These are phyloP conservation scores for Triticum monococcum DNA, from an alignment of 176 grass and related monocot species.

Conservation along the genomic window DNA sequence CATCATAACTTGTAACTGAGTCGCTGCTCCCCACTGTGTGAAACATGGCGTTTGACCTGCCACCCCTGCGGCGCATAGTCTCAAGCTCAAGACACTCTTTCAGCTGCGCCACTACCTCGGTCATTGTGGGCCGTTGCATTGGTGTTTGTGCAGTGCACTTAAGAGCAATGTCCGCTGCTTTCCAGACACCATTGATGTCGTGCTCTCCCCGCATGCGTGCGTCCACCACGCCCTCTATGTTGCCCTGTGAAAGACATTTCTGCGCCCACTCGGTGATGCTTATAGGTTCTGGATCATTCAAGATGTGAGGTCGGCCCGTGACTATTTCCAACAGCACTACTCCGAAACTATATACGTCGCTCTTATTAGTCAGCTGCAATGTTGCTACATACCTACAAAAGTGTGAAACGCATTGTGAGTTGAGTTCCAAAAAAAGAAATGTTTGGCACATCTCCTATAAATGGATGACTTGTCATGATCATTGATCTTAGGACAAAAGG, in stretches of 20 bases:
- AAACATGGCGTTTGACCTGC: too few relatives aligned
- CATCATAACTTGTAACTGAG: too few relatives aligned
- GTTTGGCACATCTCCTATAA: too few relatives aligned
- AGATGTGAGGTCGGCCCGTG: slow-evolving; percentile 29
- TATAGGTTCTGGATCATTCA: background rate
- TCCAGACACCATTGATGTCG: slow-evolving; percentile 53
- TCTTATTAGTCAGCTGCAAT: slow-evolving; percentile 22
- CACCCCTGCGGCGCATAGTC: too few relatives aligned
- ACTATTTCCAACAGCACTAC: slow-evolving; percentile 48
- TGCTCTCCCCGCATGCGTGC: slow-evolving; percentile 12
- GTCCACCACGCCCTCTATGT: slow-evolving; percentile 52
- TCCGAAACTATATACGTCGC: slow-evolving; percentile 60
- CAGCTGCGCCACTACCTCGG: slow-evolving; percentile 47
- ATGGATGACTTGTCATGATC: too few relatives aligned
- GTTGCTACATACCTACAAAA: slow-evolving; percentile 14
- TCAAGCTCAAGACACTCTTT: slow-evolving; percentile 51
- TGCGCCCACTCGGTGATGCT: slow-evolving; percentile 37
- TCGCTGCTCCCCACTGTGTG: too few relatives aligned
- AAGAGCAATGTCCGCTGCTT: slow-evolving; percentile 42
- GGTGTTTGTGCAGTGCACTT: slow-evolving; percentile 34
- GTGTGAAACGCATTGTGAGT: too few relatives aligned
- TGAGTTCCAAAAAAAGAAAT: too few relatives aligned
- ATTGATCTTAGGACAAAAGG: too few relatives aligned
- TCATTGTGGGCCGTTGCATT: slow-evolving; percentile 41
- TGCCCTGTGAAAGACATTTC: slow-evolving; percentile 9